Percentiles rank a stretch among this genome's conserved stretches.
Conservation (phyloP, 2,329 filamentous ascomycete species). For the Cladophialophora immunda region DNA sequence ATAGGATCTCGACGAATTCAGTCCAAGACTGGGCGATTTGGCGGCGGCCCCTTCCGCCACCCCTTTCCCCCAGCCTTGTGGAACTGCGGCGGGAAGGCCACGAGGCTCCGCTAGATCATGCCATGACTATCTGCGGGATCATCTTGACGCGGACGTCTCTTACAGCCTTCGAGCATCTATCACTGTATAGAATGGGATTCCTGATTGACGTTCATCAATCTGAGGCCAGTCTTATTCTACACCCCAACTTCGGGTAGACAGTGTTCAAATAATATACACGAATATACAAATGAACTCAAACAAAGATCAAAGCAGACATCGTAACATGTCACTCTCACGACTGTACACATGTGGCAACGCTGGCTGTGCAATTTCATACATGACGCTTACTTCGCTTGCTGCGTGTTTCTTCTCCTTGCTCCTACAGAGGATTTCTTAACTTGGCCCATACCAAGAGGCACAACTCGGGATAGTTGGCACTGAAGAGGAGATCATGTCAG, state of each 20-base stretch:
- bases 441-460: neutral
- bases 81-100: neutral
- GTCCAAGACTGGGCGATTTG: neutral
- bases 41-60: neutral
- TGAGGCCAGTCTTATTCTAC: slow-evolving; percentile 5
- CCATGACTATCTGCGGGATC: neutral
- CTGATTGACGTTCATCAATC: neutral
- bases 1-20: neutral
- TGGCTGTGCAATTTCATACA: slow-evolving; percentile 18
- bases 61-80: neutral
- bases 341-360: slow-evolving; percentile 19
- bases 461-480: neutral
- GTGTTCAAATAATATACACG: slow-evolving; percentile 26
- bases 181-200: neutral
- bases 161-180: neutral
- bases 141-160: neutral
- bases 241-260: slow-evolving; percentile 13
- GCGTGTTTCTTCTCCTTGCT: slow-evolving; percentile 3
- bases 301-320: slow-evolving; percentile 17
- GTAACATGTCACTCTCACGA: slow-evolving; percentile 10
- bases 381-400: slow-evolving; percentile 12
- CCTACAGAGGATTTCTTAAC: neutral
- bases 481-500: slow-evolving; percentile 4
- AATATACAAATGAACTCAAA: slow-evolving; percentile 13
- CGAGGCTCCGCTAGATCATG: neutral